Conservation (phyloP, 192 early-diverging fungal species). For the Coemansia sp. region DNA sequence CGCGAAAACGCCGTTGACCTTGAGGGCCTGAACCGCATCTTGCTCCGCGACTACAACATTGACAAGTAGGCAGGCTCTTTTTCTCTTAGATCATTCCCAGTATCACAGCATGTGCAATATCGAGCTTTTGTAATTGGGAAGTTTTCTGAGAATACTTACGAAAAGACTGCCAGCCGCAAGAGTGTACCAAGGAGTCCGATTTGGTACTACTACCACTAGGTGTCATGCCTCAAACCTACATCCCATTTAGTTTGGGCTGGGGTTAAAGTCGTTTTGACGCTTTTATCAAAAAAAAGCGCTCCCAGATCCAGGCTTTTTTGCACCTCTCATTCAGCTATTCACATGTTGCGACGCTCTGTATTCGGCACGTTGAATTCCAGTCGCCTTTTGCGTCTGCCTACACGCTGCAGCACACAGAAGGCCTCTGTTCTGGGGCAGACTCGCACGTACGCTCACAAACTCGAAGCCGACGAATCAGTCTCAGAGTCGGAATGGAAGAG, state of each 20-base stretch:
- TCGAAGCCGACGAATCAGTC: constrained; percentile 50
- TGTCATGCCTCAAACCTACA: no score
- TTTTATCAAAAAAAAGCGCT: no score
- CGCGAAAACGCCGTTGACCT: constrained; percentile 70
- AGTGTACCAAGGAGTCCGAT: no score
- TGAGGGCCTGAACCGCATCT: constrained; percentile 62
- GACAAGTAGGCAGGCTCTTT: constrained; percentile 12
- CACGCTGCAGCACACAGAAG: neutral
- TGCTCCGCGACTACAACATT: constrained; percentile 63
- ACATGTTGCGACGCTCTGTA: neutral
- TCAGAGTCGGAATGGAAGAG: constrained; percentile 37
- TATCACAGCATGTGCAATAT: no score
- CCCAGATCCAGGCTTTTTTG: no score
- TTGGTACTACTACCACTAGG: no score
- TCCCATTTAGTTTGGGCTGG: no score
- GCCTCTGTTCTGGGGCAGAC: neutral
- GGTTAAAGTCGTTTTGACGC: no score
- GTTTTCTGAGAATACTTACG: no score
- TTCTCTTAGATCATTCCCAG: neutral
- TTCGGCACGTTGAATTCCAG: neutral
- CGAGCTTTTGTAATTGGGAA: no score
- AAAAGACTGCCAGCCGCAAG: no score
- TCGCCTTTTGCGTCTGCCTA: constrained; percentile 1
- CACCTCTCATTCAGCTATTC: no score
- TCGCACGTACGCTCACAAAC: constrained; percentile 35